Base-by-base conservation (phyloP, 2,329 filamentous ascomycete genomes). In the Stagonosporopsis rhizophila region DNA sequence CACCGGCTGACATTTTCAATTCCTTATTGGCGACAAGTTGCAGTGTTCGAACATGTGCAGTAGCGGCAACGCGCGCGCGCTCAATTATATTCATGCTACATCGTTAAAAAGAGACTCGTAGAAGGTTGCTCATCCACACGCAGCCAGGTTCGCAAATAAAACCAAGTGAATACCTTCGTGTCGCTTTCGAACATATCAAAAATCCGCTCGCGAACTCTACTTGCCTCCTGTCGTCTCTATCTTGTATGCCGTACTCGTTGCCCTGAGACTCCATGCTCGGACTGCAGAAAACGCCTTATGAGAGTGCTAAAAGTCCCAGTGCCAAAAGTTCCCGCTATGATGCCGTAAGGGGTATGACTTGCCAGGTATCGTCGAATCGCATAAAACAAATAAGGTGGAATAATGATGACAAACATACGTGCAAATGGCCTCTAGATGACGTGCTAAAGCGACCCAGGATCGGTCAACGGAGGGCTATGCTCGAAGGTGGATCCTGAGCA, bases 321-420 rank as follows among this genome's bases (percentile, higher is more conserved):
- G 56, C 62, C 64, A 52, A 61, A 65, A 65, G 45, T 57, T 68
- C 60, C 65, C 69, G 71, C 70, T 71, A 74, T 74, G 70, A 69
- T 74, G 70, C 72, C 67, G 64, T 71, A 64, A 74, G 58, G 69
- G 67, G 70, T 74, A 75, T 75, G 73, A 69, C 67, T 67, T 69
- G 64, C 64, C 65, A 67, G 61, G 70, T 68, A 67, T 68, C 65
- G 67, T 68, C 65, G 64, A 68, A 61, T 66, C 58, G 62, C 58
- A 64, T 66, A 60, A 62, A 65, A 68, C 50, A 51, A 67, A 57
- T 52, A 55, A 52, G 53, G 52, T 64, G 63, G 56, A 66, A 61
- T 62, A 64, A 52, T 61, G 58, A 52, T 57, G 46, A 60, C 44
- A 49, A 67, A 58, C 34, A 60, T 55, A 40, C 58, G 54, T 57